These are phyloP conservation scores for Phytophthora pini DNA, from an alignment of 352 stramenopile genomes.

Conservation along the genomic window DNA sequence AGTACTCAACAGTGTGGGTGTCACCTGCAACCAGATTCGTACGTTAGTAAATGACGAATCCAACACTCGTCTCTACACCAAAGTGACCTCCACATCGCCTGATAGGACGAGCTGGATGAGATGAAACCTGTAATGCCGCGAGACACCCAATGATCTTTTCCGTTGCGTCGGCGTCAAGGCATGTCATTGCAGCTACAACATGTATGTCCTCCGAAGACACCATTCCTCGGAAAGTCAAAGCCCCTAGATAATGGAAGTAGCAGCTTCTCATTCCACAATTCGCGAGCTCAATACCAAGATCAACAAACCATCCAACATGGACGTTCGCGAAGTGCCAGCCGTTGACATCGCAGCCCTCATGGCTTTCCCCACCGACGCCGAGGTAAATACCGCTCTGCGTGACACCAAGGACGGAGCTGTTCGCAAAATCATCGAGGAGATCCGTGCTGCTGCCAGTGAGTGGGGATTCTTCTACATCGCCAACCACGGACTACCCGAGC, in stretches of 20 bases:
- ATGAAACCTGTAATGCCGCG: slow-evolving; percentile 7
- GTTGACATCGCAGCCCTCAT: slow-evolving; percentile 61
- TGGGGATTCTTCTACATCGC: slow-evolving; percentile 95
- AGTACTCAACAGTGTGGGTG: too few species aligned
- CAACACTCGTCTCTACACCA: not conserved
- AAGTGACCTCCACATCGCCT: not conserved
- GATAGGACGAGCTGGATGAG: not conserved
- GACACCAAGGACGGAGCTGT: slow-evolving; percentile 17
- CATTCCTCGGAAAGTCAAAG: too few species aligned
- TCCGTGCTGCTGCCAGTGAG: slow-evolving; percentile 41
- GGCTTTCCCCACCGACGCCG: slow-evolving; percentile 31
- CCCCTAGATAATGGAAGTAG: not conserved
- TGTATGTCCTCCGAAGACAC: not conserved
- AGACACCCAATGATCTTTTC: not conserved
- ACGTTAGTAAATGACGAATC: not conserved
- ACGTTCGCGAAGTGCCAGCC: slow-evolving; percentile 42
- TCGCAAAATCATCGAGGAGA: slow-evolving; percentile 46
- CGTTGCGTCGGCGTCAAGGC: slow-evolving; percentile 2
- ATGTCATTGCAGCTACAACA: not conserved
- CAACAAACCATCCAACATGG: slow-evolving; percentile 11
- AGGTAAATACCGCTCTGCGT: slow-evolving; percentile 32
- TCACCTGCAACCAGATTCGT: too few species aligned
- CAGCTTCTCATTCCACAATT: slow-evolving; percentile 1
- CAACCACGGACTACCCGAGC: slow-evolving; percentile 68
- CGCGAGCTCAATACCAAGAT: slow-evolving; percentile 1